Evolutionary conservation across 2,329 filamentous ascomycete genomes (phyloP).

Genomic region (Talaromyces albobiverticillius): DNA sequence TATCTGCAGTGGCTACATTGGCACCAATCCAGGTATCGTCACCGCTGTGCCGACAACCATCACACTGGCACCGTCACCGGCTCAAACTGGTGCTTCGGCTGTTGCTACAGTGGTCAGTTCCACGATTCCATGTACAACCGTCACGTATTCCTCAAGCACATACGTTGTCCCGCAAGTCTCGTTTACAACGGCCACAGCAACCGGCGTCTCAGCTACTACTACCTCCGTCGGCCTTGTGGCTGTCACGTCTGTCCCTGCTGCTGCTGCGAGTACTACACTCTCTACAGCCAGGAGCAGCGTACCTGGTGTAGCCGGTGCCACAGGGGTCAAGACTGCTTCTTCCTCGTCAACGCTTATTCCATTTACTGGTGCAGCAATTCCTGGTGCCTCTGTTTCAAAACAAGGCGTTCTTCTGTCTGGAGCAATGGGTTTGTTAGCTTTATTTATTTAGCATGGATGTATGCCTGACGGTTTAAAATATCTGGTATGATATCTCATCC

Average conservation of each 20-base stretch:
- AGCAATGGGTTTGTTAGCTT: conserved; percentile 45
- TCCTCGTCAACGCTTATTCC: conserved; percentile 4
- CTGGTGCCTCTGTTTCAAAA: conserved; percentile 1
- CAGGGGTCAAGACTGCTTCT: conserved; percentile 1
- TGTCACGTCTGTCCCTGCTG: conserved; percentile 14
- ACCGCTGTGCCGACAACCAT: conserved; percentile 67
- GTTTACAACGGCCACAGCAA: conserved; percentile 35
- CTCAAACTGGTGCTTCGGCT: conserved; percentile 20
- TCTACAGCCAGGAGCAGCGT: conserved; percentile 7
- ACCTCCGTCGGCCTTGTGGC: conserved; percentile 33
- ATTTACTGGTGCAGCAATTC: conserved; percentile 9
- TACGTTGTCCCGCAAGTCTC: conserved; percentile 46
- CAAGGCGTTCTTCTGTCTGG: conserved; percentile 44
- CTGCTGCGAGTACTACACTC: conserved; percentile 17
- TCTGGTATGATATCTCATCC: not conserved
- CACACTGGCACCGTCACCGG: conserved; percentile 51
- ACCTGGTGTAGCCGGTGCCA: conserved; percentile 5
- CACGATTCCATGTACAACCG: conserved; percentile 35
- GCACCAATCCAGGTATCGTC: conserved; percentile 78
- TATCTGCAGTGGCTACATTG: conserved; percentile 75
- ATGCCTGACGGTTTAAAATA: not conserved
- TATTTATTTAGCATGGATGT: conserved; percentile 8
- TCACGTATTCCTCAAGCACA: conserved; percentile 40
- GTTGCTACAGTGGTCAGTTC: conserved; percentile 26
- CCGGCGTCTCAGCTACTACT: conserved; percentile 16